phyloP scores from a whole-genome alignment of 352 stramenopile genomes.

The Phytopythium kandeliae region DNA sequence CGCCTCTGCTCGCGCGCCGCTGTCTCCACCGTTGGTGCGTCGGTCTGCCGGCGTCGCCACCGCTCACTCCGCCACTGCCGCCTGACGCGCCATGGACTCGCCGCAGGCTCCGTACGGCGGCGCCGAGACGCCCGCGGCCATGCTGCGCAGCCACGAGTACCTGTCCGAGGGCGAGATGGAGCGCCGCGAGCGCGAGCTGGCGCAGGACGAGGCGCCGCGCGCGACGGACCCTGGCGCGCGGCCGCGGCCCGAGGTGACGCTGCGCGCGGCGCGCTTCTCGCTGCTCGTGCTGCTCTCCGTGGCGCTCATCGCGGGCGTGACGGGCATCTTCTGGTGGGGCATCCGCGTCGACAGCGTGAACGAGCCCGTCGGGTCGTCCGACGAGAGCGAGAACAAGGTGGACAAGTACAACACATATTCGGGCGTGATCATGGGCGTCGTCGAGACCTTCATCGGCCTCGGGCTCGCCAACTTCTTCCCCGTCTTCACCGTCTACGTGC shows the following conservation, averaged over 20 bases:
- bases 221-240: background rate
- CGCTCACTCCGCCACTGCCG: background rate
- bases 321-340: conserved; percentile 20
- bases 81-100: background rate
- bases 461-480: conserved; percentile 34
- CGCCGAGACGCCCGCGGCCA: conserved; percentile 2
- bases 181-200: conserved; percentile 3
- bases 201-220: background rate
- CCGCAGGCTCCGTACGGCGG: background rate
- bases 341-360: conserved; percentile 27
- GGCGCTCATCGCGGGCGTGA: conserved; percentile 24
- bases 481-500: conserved; percentile 36
- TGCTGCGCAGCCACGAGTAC: conserved; percentile 8
- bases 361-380: conserved; percentile 30
- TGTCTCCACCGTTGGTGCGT: background rate
- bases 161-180: conserved; percentile 25
- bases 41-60: no score
- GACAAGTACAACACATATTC: conserved; percentile 40
- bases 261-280: conserved; percentile 15
- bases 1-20: no score
- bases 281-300: conserved; percentile 23
- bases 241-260: conserved; percentile 19
- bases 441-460: conserved; percentile 34
- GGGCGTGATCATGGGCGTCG: conserved; percentile 33
- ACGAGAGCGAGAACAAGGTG: conserved; percentile 20